These are phyloP conservation scores for Botryotinia narcissicola DNA, from an alignment of 2,329 filamentous ascomycete species.

Conservation along the genomic window DNA sequence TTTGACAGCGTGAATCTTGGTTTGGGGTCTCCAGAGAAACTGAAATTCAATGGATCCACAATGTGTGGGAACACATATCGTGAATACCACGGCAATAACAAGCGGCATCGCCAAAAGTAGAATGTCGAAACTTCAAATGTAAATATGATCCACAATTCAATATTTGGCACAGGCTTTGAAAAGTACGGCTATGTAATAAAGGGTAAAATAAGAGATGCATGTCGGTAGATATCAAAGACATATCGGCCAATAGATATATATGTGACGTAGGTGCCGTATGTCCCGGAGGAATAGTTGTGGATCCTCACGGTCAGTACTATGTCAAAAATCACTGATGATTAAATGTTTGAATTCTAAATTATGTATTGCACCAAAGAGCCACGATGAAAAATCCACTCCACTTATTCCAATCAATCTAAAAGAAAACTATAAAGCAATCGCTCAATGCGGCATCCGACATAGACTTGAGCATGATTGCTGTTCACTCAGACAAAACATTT, in stretches of 20 bases:
- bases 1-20: not conserved
- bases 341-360: not conserved
- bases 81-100: not conserved
- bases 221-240: not conserved
- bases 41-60: not conserved
- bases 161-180: not conserved
- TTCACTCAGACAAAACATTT: not conserved
- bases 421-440: not conserved
- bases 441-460: not conserved
- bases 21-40: conserved; percentile 14
- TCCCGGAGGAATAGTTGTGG: not conserved
- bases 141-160: not conserved
- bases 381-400: no score
- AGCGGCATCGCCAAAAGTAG: not conserved
- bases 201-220: not conserved
- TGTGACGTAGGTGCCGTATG: not conserved
- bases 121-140: not conserved
- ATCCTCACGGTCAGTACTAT: not conserved
- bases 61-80: not conserved
- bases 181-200: not conserved
- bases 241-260: not conserved
- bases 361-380: no score
- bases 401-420: not conserved
- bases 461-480: not conserved
- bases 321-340: not conserved